A percentile compares a stretch with the other conserved stretches of the same genome.
Evolutionary conservation across 2,329 filamentous ascomycete genomes (phyloP).

Genomic region (Malbranchea zuffiana): DNA sequence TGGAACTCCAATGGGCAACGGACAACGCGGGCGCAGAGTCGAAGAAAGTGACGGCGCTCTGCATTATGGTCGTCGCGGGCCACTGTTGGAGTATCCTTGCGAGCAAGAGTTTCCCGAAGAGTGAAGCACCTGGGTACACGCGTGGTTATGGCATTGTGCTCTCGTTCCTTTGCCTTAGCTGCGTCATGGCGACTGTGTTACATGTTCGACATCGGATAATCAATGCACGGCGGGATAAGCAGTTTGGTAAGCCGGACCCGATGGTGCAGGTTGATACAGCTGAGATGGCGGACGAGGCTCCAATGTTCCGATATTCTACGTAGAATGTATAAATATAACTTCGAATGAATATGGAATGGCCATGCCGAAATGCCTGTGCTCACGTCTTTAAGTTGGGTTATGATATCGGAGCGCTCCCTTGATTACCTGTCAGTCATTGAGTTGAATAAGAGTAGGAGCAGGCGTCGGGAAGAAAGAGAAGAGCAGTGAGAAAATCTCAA

Average conservation of each 20-base stretch:
- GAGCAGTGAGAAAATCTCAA: too few species aligned
- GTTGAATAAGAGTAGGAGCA: too few species aligned
- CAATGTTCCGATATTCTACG: slow-evolving; percentile 14
- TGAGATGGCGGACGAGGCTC: slow-evolving; percentile 11
- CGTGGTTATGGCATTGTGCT: slow-evolving; percentile 14
- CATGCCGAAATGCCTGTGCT: not conserved
- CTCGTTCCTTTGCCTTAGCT: slow-evolving; percentile 11
- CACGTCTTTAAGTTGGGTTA: too few species aligned
- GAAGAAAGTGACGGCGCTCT: slow-evolving; percentile 13
- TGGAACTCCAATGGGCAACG: slow-evolving; percentile 14
- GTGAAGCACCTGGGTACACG: slow-evolving; percentile 8
- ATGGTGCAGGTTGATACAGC: slow-evolving; percentile 11
- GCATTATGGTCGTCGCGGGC: slow-evolving; percentile 13
- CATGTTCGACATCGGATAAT: slow-evolving; percentile 9
- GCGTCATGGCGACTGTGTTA: slow-evolving; percentile 7
- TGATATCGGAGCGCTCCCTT: too few species aligned
- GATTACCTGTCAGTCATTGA: too few species aligned
- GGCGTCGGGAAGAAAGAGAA: too few species aligned
- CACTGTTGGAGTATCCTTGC: slow-evolving; percentile 16
- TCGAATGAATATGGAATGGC: too few species aligned
- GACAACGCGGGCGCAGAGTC: slow-evolving; percentile 14
- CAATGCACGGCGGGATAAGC: slow-evolving; percentile 11
- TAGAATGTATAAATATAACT: slow-evolving; percentile 1
- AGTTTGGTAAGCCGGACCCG: slow-evolving; percentile 11
- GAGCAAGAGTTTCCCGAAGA: slow-evolving; percentile 14